These are phyloP conservation scores for Balansia obtecta DNA, from an alignment of 2,329 filamentous ascomycete species.

Conservation along the genomic window DNA sequence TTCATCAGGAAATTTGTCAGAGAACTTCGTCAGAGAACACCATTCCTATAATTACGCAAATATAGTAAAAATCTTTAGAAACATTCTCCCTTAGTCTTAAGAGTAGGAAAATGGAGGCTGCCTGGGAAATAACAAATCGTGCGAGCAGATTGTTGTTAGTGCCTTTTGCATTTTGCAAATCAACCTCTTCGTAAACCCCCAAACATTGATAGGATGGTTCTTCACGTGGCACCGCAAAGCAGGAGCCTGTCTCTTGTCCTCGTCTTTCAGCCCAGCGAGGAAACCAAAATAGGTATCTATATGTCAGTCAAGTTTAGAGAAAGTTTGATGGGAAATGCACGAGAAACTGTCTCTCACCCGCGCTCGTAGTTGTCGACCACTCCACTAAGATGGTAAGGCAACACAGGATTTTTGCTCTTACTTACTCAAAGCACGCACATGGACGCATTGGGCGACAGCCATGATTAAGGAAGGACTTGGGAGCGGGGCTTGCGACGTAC, in stretches of 20 bases:
- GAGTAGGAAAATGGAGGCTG: too few relatives aligned
- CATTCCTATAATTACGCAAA: too few relatives aligned
- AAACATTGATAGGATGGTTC: conserved; percentile 11
- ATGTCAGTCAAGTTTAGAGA: background rate
- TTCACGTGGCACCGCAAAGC: conserved; percentile 23
- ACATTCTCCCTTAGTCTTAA: too few relatives aligned
- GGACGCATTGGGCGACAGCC: background rate
- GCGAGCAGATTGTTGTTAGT: conserved; percentile 20
- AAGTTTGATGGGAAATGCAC: background rate
- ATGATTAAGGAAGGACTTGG: background rate
- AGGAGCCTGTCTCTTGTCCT: conserved; percentile 9
- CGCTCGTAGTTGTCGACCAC: conserved; percentile 12
- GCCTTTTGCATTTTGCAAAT: conserved; percentile 10
- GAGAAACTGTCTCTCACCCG: conserved; percentile 10
- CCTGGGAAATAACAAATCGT: conserved; percentile 24
- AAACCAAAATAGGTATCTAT: conserved; percentile 19
- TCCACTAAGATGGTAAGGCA: conserved; percentile 19
- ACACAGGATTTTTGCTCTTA: conserved; percentile 6
- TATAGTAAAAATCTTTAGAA: too few relatives aligned
- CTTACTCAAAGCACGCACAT: background rate
- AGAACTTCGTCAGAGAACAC: too few relatives aligned
- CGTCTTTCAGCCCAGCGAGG: conserved; percentile 18
- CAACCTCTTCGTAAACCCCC: conserved; percentile 16
- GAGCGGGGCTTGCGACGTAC: background rate
- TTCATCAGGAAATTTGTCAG: too few relatives aligned